Evolutionary conservation across 176 grass and related monocot genomes (phyloP).

Genomic region (Oryza longistaminata): DNA sequence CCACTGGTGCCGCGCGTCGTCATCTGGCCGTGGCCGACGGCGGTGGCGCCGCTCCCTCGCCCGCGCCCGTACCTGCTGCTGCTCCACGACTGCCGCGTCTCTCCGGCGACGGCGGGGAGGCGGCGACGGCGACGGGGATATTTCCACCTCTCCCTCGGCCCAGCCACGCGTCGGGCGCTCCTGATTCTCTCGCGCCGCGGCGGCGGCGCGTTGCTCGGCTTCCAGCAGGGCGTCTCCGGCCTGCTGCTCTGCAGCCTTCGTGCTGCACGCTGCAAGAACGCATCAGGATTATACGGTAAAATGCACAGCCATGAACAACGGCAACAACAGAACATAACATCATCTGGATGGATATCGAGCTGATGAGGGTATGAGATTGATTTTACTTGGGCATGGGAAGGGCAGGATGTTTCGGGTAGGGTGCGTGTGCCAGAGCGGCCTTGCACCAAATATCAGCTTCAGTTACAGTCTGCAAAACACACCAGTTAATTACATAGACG

Average conservation of each 20-base stretch:
- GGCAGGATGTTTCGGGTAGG: background rate
- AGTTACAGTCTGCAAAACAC: slow-evolving; percentile 20
- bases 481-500: background rate
- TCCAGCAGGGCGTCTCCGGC: slow-evolving; percentile 25
- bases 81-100: background rate
- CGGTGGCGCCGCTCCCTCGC: background rate
- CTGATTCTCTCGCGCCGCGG: slow-evolving; percentile 13
- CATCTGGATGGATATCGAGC: too few relatives aligned
- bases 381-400: background rate
- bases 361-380: background rate
- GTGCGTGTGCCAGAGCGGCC: slow-evolving; percentile 46
- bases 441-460: slow-evolving; percentile 28
- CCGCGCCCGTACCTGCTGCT: background rate
- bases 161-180: slow-evolving; percentile 30
- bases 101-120: background rate
- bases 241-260: background rate
- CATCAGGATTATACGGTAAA: background rate
- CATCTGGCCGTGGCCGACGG: background rate
- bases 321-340: too few relatives aligned
- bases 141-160: slow-evolving; percentile 26
- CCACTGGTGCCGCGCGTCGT: background rate
- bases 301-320: too few relatives aligned
- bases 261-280: slow-evolving; percentile 1
- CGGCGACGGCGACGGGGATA: too few relatives aligned
- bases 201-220: slow-evolving; percentile 3